Base-by-base conservation (phyloP, 495 filamentous ascomycete genomes). In the Aspergillus cavernicola region DNA sequence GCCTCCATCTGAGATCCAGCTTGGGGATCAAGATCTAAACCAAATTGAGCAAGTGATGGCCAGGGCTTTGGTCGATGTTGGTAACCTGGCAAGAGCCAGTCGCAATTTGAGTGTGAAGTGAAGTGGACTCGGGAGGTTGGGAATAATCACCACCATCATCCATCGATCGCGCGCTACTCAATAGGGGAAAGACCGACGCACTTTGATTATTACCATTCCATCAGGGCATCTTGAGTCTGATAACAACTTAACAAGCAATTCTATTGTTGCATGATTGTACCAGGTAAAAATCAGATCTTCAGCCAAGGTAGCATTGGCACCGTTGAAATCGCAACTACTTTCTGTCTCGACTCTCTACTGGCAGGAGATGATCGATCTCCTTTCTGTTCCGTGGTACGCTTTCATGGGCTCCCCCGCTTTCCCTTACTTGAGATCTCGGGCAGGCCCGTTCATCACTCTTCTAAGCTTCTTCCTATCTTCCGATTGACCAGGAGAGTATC, bases 341-440 rank as follows among this genome's bases (percentile, higher is more conserved):
- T 29, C 26, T 29, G 26, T 29, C 5, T n/a, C n/a, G n/a, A n/a
- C n/a, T n/a, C n/a, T n/a, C n/a, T n/a, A n/a, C n/a, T n/a, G n/a
- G n/a, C n/a, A n/a, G n/a, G n/a, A n/a, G n/a, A n/a, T n/a, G n/a
- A 9, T 13, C 11, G 16, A 28, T 46, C 42, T 46, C 42, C 42
- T 33, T 20, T 42, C 42, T 58, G 57, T 60, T 53, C 54, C 57
- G 60, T 55, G 57, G 61, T 56, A 53, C 55, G 33, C 41, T 60
- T 43, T 9, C 18, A 37, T 11, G 19, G 32, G 20, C 15, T 51
- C 60, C 57, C 56, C 59, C 62, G 56, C 59, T 55, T 60, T 59
- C 55, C 53, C 63, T 59, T 56, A 53, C 57, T 65, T 43, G 43
- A 58, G 63, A 62, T 65, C 63, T 65, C 63, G 59, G 59, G 59